Conservation (phyloP, 225 moss, liverwort and hornwort genomes). For the Marchantia polymorpha region DNA sequence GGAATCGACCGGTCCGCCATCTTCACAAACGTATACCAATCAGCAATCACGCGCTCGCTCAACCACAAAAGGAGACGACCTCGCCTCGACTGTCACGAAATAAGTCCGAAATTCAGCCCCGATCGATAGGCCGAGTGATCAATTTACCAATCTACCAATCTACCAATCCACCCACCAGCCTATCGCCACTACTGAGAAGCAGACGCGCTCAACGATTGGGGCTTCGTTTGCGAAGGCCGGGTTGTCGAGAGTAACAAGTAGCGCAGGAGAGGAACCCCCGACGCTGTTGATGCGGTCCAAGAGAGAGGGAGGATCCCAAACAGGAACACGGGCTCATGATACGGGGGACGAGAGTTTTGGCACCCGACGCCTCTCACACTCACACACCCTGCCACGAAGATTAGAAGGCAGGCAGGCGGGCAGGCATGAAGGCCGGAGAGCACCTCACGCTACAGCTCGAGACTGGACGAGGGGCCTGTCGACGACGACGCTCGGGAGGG, state of each 20-base stretch:
- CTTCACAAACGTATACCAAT: too few relatives aligned
- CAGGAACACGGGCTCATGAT: slow-evolving; percentile 17
- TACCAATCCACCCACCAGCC: background rate
- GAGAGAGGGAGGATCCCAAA: background rate
- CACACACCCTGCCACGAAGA: too few relatives aligned
- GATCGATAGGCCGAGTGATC: too few relatives aligned
- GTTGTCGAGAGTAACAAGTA: background rate
- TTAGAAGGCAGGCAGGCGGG: too few relatives aligned
- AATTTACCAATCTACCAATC: background rate
- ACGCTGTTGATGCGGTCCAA: background rate
- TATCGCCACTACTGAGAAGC: background rate
- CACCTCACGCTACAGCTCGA: too few relatives aligned
- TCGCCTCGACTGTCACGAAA: background rate
- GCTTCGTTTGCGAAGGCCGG: background rate
- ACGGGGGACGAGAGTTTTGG: background rate
- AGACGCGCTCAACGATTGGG: background rate
- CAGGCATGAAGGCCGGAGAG: background rate
- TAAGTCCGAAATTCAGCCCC: background rate
- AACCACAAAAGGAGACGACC: background rate
- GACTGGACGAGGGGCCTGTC: too few relatives aligned
- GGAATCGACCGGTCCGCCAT: too few relatives aligned
- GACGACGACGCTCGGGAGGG: too few relatives aligned
- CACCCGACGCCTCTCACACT: too few relatives aligned
- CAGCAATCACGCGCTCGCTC: background rate
- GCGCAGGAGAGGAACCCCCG: too few relatives aligned